These are phyloP conservation scores for Talaromyces islandicus DNA, from an alignment of 2,329 filamentous ascomycete genomes.

Conservation along the genomic window DNA sequence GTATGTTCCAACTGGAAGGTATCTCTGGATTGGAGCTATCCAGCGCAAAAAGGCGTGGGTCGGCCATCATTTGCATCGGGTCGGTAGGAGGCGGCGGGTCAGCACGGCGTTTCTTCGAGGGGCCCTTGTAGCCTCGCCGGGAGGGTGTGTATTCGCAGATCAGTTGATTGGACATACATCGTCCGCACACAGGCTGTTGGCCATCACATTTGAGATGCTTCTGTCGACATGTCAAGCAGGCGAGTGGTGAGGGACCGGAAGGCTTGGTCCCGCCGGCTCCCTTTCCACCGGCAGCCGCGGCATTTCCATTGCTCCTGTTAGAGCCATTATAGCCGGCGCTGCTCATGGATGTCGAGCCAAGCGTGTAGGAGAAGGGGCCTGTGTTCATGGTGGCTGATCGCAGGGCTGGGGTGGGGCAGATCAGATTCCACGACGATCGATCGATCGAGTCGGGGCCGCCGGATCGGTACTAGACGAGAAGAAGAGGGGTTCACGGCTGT, in stretches of 20 bases:
- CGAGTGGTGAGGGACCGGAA: slow-evolving; percentile 36
- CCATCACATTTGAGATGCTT: slow-evolving; percentile 75
- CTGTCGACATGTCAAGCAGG: slow-evolving; percentile 43
- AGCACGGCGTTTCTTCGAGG: slow-evolving; percentile 44
- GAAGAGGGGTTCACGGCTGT: not conserved
- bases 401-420: not conserved
- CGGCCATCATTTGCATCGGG: slow-evolving; percentile 45
- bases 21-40: slow-evolving; percentile 22
- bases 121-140: slow-evolving; percentile 68
- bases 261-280: slow-evolving; percentile 8
- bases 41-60: slow-evolving; percentile 34
- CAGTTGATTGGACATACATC: slow-evolving; percentile 54
- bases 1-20: slow-evolving; percentile 32
- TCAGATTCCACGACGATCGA: not conserved
- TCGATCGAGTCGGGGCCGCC: not conserved
- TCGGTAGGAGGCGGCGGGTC: slow-evolving; percentile 26
- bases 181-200: slow-evolving; percentile 57
- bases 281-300: not conserved
- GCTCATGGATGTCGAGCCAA: not conserved
- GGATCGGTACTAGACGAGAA: not conserved
- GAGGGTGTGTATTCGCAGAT: slow-evolving; percentile 69
- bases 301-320: not conserved
- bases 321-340: not conserved
- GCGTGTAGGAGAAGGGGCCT: not conserved
- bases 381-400: not conserved